phyloP scores from a whole-genome alignment of 2,329 filamentous ascomycete genomes.

The Nothopassalora personata region DNA sequence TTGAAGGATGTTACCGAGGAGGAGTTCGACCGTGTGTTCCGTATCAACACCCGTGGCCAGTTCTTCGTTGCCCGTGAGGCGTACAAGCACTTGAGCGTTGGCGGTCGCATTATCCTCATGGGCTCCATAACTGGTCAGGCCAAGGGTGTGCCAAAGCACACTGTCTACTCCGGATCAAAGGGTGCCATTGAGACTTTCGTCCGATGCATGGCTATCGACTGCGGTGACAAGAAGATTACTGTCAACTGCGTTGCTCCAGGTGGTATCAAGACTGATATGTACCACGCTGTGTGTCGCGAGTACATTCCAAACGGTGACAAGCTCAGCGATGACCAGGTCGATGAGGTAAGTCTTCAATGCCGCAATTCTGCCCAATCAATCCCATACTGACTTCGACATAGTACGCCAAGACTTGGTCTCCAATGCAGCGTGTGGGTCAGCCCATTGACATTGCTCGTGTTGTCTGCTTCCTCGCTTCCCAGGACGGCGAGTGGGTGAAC shows the following conservation, averaged over 20 bases:
- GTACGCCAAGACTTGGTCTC: constrained; percentile 61
- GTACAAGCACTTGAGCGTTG: constrained; percentile 49
- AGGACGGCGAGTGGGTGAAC: constrained; percentile 55
- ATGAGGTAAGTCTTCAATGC: constrained; percentile 38
- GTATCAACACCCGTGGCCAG: constrained; percentile 58
- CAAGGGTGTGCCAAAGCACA: constrained; percentile 51
- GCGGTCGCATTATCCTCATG: constrained; percentile 51
- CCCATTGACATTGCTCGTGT: constrained; percentile 64
- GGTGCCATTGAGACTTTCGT: constrained; percentile 52
- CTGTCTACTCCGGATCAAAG: constrained; percentile 51
- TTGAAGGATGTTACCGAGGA: constrained; percentile 51
- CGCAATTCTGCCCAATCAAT: not conserved
- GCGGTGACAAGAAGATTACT: constrained; percentile 51
- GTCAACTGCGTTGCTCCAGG: constrained; percentile 57
- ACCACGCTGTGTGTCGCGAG: constrained; percentile 59
- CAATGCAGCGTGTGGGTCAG: constrained; percentile 60
- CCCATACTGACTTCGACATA: constrained; percentile 21
- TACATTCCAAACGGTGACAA: constrained; percentile 56
- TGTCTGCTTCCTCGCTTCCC: constrained; percentile 54
- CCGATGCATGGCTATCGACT: constrained; percentile 51
- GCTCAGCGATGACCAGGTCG: constrained; percentile 53
- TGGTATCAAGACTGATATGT: constrained; percentile 54
- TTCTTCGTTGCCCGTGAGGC: constrained; percentile 58
- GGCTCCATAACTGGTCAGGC: constrained; percentile 54
- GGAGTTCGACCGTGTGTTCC: constrained; percentile 55